Evolutionary conservation across 1,284 basidiomycete species (phyloP), one percentile per base, ranked within the genome.

Genomic region (Leccinum laetum): DNA sequence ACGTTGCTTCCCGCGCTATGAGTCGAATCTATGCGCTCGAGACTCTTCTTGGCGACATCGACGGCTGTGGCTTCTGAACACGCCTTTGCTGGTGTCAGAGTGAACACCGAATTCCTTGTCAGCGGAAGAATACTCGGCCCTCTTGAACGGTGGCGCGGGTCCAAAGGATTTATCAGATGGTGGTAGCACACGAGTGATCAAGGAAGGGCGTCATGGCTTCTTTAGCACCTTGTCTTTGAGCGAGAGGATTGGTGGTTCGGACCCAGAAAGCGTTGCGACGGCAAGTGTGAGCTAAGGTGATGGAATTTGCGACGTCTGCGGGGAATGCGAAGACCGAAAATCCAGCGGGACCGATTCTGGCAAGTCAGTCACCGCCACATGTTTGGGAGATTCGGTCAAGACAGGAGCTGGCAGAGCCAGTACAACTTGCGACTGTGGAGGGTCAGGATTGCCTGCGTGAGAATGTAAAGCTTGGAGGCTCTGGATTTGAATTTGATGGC

Each of bases 1-100:
- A 93, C 90, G 32, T 88, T 77, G 69, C 85, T 88, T 14, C 83
- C 84, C 39, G 74, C 83, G 67, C 85, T 90, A 61, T 75, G 80
- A 14, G 78, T 79, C 2, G 85, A 85, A 60, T 86, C 83, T 26
- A 77, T 79, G 65, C 83, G 81, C 63, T 84, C 81, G 5, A 84
- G 61, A 29, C 67, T 60, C 60, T 71, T 71, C 64, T 71, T 70
- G n/a, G 72, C 67, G 61, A 59, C 70, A 64, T 77, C 77, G 46
- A 74, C 67, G 39, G 39, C 70, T 79, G 66, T 69, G 68, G 55
- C 69, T 71, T 64, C 75, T 75, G 60, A 68, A 62, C 44, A 65
- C 57, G 29, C 49, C 71, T 62, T 56, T 66, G 63, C 65, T 64
- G 58, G 58, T 62, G 37, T 72, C 67, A 13, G 67, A 57, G 13